Evolutionary conservation across 352 stramenopile species (phyloP), one percentile per base, ranked within the genome.

Genomic region (Phytophthora sp.): DNA sequence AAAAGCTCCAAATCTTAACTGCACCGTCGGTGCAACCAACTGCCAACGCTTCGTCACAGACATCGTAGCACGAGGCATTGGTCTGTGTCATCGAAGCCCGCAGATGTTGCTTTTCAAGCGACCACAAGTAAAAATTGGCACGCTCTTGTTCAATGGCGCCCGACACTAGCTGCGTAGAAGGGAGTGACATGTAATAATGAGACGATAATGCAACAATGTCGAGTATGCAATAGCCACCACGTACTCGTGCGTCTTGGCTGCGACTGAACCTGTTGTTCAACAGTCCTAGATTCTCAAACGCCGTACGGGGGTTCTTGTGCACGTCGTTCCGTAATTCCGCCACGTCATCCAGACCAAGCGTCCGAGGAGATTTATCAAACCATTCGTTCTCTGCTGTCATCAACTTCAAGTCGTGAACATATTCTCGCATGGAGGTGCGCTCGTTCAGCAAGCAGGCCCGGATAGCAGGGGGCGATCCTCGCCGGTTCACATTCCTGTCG

Each of bases 111-210:
- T 89, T 84, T 26, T 94, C 77, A 7, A 96, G 62, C 7, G 79
- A 91, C 88, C 88, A 96, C 64, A 95, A 76, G 70, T 93, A 95
- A 74, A 96, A 96, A 26, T 68, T 81, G 23, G 84, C 88, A 43
- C 73, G 72, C 23, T 92, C 88, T 62, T 92, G 64, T 44, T 91
- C 74, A 30, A 96, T 76, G 4, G 66, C 74, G 10, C 88, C 88
- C n/a, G 75, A 91, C 35, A 96, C 74, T 56, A 95, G 57, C 88
- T 94, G 48, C 5, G 23, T 5, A 59, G 35, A 50, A 54, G 27
- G 8, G 31, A 62, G 41, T 27, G 13, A 26, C 38, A 61, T 34
- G n/a, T 54, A 23, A 53, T 6, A 35, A 32, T 46, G 39, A 34
- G n/a, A 45, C 24, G 32, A 26, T 10, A 20, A 3, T 38, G 12